Conservation (phyloP, 2,329 filamentous ascomycete species). For the Pseudovirgaria hyperparasitica region DNA sequence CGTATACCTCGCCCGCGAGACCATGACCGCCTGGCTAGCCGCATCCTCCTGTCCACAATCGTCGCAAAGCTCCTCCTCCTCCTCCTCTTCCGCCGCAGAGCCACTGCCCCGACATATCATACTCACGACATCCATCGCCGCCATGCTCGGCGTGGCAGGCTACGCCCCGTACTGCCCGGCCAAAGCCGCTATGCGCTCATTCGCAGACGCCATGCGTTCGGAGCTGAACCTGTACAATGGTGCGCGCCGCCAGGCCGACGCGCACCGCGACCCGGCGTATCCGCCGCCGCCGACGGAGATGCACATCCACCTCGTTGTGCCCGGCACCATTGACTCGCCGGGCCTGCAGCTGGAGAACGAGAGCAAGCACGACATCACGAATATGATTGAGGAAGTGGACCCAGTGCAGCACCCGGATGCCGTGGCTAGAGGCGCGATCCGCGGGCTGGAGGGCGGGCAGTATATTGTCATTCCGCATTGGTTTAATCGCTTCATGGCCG, state of each 20-base stretch:
- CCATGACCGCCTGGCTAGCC: conserved; percentile 63
- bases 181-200: conserved; percentile 71
- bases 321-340: conserved; percentile 68
- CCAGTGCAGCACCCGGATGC: conserved; percentile 64
- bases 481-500: conserved; percentile 60
- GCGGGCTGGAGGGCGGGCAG: conserved; percentile 65
- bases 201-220: conserved; percentile 72
- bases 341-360: conserved; percentile 64
- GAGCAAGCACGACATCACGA: conserved; percentile 69
- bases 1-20: conserved; percentile 62
- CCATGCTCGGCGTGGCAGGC: conserved; percentile 65
- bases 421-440: conserved; percentile 58
- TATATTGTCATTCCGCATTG: conserved; percentile 68
- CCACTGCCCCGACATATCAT: conserved; percentile 61
- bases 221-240: conserved; percentile 80
- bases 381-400: conserved; percentile 70
- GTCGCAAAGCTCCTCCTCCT: conserved; percentile 14
- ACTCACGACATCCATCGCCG: conserved; percentile 68
- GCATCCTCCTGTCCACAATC: too few species aligned
- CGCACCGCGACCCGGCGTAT: conserved; percentile 6
- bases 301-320: conserved; percentile 69
- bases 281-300: conserved; percentile 49
- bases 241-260: conserved; percentile 28
- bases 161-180: conserved; percentile 74
- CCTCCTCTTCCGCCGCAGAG: conserved; percentile 22